Evolutionary conservation across 805 yeast species (phyloP), one percentile per base, ranked within the genome.

Genomic region (Kodamaea neixiangensis): DNA sequence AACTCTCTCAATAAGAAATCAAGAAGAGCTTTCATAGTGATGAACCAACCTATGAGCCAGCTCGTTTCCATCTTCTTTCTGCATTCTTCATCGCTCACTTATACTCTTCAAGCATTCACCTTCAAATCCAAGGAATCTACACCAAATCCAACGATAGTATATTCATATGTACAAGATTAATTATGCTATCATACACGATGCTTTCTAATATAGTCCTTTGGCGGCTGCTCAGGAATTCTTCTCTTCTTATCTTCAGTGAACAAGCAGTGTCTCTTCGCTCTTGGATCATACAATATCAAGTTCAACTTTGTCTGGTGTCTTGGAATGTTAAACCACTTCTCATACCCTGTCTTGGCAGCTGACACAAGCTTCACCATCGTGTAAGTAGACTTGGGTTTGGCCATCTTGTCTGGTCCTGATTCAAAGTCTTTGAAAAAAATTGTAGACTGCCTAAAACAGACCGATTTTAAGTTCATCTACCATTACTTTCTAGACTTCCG

Each of bases 211-310:
- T 59, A 74, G 56, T 73, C 79, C 59, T 63, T 69, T 50, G 75
- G 70, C 19, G 66, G 59, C 25, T 61, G 55, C 50, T 78, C 83
- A 6, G 83, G 83, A 11, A 85, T 80, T 68, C 87, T 90, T 69
- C 99, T 83, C 77, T 89, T 90, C 68, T 88, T 89, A 48, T 87
- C 81, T 67, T 93, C 99, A 25, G 84, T 83, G 75, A 94, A 93
- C 54, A 93, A 75, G 47, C 94, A 97, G 73, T 91, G 97, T 68
- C 97, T 84, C 69, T 87, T 84, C 9, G 89, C 97, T 54, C 72
- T 57, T 29, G 68, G 66, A 51, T 64, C 65, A 54, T 60, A 58
- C 43, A 59, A 56, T 18, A 92, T 86, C 64, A 90, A 94, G 44
- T 82, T 83, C 55, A 93, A 84, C 51, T 82, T 76, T 45, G 89